Conservation (phyloP, 2,329 filamentous ascomycete genomes). For the Colletotrichum musae region DNA sequence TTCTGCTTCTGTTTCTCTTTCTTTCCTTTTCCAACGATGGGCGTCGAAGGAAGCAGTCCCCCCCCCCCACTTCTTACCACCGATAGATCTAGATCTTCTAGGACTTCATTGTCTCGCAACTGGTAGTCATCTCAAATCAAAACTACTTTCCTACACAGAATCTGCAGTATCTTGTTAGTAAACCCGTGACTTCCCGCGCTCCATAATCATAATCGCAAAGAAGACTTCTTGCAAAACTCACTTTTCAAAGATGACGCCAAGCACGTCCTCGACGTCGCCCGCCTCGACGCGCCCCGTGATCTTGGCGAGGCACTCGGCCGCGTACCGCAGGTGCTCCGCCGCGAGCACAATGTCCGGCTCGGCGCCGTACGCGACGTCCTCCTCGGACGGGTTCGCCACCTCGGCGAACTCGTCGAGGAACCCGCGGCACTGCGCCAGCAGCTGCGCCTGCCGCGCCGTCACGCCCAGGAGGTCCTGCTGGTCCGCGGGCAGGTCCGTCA, state of each 20-base stretch:
- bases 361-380: constrained; percentile 45
- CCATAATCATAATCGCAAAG: background rate
- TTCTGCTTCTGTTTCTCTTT: background rate
- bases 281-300: constrained; percentile 90
- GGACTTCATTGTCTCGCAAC: constrained; percentile 23
- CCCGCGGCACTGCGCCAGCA: constrained; percentile 80
- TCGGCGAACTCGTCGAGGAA: constrained; percentile 82
- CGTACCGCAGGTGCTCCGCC: constrained; percentile 88
- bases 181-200: background rate
- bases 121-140: constrained; percentile 14
- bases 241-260: constrained; percentile 99
- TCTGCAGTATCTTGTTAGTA: constrained; percentile 48
- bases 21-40: background rate
- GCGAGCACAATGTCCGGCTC: constrained; percentile 90
- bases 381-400: constrained; percentile 60
- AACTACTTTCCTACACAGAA: constrained; percentile 70
- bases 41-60: constrained; percentile 3
- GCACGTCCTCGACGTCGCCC: constrained; percentile 93
- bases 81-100: constrained; percentile 32
- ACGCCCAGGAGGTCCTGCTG: constrained; percentile 91
- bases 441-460: constrained; percentile 88
- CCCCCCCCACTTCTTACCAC: background rate
- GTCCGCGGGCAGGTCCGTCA: constrained; percentile 80
- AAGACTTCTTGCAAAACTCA: constrained; percentile 61
- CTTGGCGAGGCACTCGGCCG: constrained; percentile 83